phyloP scores from a whole-genome alignment of 305 asterid genomes.

The Solanum hybrid region DNA sequence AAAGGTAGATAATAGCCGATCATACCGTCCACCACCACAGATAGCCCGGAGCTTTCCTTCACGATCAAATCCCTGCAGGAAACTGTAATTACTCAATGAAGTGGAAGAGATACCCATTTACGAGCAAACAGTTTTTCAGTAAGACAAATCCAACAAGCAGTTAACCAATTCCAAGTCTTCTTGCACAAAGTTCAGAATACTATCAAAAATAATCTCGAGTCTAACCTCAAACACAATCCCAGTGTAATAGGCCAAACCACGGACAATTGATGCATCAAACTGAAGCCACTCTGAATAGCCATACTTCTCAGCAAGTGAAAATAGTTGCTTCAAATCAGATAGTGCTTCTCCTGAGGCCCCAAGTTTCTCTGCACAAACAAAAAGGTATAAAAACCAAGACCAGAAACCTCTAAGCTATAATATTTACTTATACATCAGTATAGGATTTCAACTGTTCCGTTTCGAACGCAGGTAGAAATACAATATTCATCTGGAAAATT shows the following conservation, averaged over 20 bases:
- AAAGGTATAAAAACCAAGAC: constrained; percentile 1
- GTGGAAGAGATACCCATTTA: neutral
- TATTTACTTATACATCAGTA: neutral
- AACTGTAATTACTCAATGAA: constrained; percentile 4
- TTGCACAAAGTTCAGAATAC: neutral
- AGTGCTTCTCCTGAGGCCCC: constrained; percentile 74
- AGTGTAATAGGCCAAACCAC: constrained; percentile 91
- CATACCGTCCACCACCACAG: constrained; percentile 97
- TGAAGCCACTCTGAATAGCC: constrained; percentile 95
- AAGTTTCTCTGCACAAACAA: constrained; percentile 52
- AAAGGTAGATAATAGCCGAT: constrained; percentile 69
- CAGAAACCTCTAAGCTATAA: constrained; percentile 55
- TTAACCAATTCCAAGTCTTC: neutral
- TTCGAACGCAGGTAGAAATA: neutral
- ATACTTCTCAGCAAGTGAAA: constrained; percentile 75
- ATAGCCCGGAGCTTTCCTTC: constrained; percentile 90
- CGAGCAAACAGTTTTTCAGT: neutral
- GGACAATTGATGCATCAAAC: constrained; percentile 94
- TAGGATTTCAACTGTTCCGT: neutral
- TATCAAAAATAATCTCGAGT: neutral
- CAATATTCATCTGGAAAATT: neutral
- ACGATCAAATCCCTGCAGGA: constrained; percentile 75
- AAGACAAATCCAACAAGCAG: neutral
- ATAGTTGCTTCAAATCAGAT: constrained; percentile 62
- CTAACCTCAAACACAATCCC: constrained; percentile 92